Percentiles rank a stretch among this genome's conserved stretches.
phyloP scores from a whole-genome alignment of 176 grass and related monocot genomes.

The Carex cristatella region DNA sequence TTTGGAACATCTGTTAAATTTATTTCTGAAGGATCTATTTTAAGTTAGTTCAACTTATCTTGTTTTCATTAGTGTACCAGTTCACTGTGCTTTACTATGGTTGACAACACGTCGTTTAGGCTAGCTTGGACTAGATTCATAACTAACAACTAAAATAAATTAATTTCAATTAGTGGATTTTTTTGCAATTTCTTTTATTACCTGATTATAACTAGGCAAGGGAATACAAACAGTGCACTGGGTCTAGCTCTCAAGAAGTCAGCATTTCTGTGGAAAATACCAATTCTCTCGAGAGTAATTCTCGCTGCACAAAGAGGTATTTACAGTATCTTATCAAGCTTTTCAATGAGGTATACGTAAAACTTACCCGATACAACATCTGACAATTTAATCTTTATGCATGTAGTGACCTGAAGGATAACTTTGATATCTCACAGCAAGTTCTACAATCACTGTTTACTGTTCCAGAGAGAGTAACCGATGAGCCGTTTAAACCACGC shows the following conservation, averaged over 20 bases:
- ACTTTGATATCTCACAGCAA: conserved; percentile 45
- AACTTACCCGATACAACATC: neutral
- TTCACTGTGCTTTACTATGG: neutral
- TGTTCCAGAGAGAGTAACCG: conserved; percentile 57
- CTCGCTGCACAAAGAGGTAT: neutral
- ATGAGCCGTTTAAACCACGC: conserved; percentile 43
- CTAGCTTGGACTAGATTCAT: neutral
- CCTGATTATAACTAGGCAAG: neutral
- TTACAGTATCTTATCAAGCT: neutral
- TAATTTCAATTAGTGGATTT: neutral
- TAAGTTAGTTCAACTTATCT: neutral
- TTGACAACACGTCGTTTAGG: neutral
- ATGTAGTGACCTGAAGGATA: conserved; percentile 14
- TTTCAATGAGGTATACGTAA: neutral
- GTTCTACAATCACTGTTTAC: conserved; percentile 69
- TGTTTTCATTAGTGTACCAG: neutral
- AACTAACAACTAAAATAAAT: neutral
- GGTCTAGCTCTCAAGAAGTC: neutral
- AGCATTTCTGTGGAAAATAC: neutral
- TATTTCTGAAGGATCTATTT: neutral
- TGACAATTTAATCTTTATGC: neutral
- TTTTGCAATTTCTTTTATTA: neutral
- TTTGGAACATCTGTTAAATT: neutral
- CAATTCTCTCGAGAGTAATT: neutral
- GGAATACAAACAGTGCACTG: neutral